These are phyloP conservation scores for Breviolum minutum DNA, from an alignment of 73 alveolate species.

Conservation along the genomic window DNA sequence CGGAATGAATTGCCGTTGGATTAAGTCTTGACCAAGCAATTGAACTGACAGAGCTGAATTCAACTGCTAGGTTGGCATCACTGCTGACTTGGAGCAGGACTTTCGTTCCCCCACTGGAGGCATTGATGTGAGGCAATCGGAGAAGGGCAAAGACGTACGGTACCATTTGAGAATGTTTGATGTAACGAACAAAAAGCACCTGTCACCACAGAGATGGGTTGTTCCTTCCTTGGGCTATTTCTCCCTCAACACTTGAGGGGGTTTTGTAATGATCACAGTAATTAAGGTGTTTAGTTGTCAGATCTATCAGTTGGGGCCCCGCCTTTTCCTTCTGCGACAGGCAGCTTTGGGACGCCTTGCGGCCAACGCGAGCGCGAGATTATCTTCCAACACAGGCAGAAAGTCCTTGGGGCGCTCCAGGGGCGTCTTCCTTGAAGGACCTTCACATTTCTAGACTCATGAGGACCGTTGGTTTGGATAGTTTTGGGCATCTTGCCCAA, in stretches of 20 bases:
- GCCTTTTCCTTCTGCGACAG: not conserved
- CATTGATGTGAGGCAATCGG: not conserved
- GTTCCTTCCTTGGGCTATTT: no score
- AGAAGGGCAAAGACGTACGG: no score
- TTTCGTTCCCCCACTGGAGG: not conserved
- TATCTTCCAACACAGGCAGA: conserved; percentile 76
- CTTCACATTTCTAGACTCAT: not conserved
- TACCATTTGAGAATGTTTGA: no score
- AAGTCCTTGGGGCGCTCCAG: conserved; percentile 92
- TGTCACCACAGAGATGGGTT: no score
- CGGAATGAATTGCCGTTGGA: no score
- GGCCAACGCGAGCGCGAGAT: conserved; percentile 72
- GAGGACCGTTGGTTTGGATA: not conserved
- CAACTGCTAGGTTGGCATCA: conserved; percentile 43
- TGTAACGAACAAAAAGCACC: no score
- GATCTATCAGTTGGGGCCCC: not conserved
- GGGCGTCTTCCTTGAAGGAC: conserved; percentile 56
- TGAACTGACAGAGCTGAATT: not conserved
- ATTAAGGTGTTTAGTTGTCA: no score
- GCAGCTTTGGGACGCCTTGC: conserved; percentile 48
- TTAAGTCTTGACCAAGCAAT: no score
- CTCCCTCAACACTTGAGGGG: no score
- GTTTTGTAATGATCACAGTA: no score
- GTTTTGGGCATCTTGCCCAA: not conserved
- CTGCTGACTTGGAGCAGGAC: conserved; percentile 75